Evolutionary conservation across 2,329 filamentous ascomycete species (phyloP).

Genomic region (Dactylonectria estremocensis): DNA sequence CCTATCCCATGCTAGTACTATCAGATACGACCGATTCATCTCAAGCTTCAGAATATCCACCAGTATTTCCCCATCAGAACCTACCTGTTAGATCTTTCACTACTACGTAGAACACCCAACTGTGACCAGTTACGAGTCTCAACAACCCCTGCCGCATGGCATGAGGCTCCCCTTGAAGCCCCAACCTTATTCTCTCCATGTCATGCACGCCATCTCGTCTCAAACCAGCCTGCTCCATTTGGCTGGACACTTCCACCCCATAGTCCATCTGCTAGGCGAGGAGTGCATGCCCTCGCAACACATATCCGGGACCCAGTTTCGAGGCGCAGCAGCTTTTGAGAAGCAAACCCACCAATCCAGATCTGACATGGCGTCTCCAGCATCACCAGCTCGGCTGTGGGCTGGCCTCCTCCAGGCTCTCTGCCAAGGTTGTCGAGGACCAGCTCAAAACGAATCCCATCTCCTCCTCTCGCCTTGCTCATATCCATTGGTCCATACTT

Average conservation of each 20-base stretch:
- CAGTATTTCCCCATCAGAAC: no score
- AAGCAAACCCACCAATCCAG: neutral
- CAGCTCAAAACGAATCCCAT: no score
- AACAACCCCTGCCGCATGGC: neutral
- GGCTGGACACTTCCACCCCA: neutral
- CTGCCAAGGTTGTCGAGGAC: no score
- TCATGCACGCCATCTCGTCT: neutral
- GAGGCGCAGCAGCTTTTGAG: neutral
- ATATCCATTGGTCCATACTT: no score
- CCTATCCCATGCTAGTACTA: no score
- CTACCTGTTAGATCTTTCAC: no score
- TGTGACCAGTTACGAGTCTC: neutral
- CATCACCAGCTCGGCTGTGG: neutral
- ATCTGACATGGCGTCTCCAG: neutral
- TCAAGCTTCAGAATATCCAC: no score
- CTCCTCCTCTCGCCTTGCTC: no score
- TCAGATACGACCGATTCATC: no score
- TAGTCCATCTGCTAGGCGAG: neutral
- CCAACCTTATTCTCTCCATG: neutral
- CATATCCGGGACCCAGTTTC: neutral
- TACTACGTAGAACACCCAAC: no score
- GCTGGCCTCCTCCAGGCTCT: neutral
- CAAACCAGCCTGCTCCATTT: neutral
- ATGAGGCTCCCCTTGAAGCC: neutral
- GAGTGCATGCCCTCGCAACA: neutral